Percentiles rank a stretch among this genome's conserved stretches.
phyloP scores from a whole-genome alignment of 2,329 filamentous ascomycete species.

The Aspergillus brunneoviolaceus region DNA sequence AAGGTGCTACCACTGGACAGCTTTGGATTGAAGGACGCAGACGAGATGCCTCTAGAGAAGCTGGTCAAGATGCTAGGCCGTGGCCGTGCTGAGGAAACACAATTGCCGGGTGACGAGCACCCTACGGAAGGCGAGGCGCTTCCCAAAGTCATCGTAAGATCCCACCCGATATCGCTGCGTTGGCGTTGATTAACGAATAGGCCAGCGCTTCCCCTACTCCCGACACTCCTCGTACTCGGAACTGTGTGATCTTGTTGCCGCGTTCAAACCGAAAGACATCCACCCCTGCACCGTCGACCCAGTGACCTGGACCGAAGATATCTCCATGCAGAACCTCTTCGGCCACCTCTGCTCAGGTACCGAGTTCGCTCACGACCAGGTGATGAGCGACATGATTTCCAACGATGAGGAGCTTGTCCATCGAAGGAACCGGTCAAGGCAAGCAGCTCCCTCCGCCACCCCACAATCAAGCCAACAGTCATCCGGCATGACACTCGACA shows the following conservation, averaged over 20 bases:
- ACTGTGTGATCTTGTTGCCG: slow-evolving; percentile 66
- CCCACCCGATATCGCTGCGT: not conserved
- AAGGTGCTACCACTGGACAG: slow-evolving; percentile 39
- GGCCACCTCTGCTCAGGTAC: slow-evolving; percentile 64
- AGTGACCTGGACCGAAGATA: slow-evolving; percentile 59
- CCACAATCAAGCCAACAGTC: slow-evolving; percentile 23
- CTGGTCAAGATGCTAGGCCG: slow-evolving; percentile 35
- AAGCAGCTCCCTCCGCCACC: slow-evolving; percentile 16
- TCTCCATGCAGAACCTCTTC: slow-evolving; percentile 70
- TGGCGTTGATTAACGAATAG: slow-evolving; percentile 9
- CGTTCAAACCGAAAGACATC: slow-evolving; percentile 72
- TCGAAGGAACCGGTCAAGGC: slow-evolving; percentile 20
- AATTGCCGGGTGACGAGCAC: not conserved
- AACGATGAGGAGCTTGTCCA: slow-evolving; percentile 19
- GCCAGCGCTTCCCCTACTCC: slow-evolving; percentile 73
- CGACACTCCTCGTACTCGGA: slow-evolving; percentile 85
- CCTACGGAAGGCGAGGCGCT: slow-evolving; percentile 12
- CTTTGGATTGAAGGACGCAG: slow-evolving; percentile 38
- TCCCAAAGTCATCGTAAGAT: slow-evolving; percentile 38
- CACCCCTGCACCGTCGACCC: slow-evolving; percentile 77
- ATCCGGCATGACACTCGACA: slow-evolving; percentile 8
- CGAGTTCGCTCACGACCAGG: slow-evolving; percentile 63
- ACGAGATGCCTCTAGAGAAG: slow-evolving; percentile 38
- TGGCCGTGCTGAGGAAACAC: slow-evolving; percentile 13
- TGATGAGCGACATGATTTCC: slow-evolving; percentile 52